Evolutionary conservation across 768 basidiomycete species (phyloP).

Genomic region (Collybiopsis confluens): DNA sequence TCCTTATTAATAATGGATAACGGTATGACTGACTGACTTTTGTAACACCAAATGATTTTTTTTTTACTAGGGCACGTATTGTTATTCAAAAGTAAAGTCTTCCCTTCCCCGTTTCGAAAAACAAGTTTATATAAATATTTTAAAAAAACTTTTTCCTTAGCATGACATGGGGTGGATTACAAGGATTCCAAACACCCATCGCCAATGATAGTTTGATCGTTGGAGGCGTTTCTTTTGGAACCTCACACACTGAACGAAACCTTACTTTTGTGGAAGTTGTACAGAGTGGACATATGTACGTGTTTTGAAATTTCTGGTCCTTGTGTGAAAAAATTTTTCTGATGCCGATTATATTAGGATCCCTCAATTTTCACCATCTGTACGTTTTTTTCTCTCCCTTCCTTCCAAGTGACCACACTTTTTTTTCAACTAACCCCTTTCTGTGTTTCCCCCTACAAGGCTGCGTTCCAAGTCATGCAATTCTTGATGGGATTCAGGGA

Average conservation of each 20-base stretch:
- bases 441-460: slow-evolving; percentile 29
- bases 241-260: slow-evolving; percentile 60
- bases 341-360: slow-evolving; percentile 34
- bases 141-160: background rate
- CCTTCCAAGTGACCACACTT: too few relatives aligned
- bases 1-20: background rate
- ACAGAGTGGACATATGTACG: slow-evolving; percentile 71
- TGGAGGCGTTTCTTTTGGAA: slow-evolving; percentile 64
- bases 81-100: slow-evolving; percentile 56
- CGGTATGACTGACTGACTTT: background rate
- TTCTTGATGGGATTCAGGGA: slow-evolving; percentile 62
- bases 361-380: slow-evolving; percentile 61
- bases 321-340: background rate
- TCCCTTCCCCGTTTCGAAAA: background rate
- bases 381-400: slow-evolving; percentile 24
- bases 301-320: slow-evolving; percentile 4
- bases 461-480: slow-evolving; percentile 67
- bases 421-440: slow-evolving; percentile 2
- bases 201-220: slow-evolving; percentile 63
- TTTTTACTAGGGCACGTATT: slow-evolving; percentile 47
- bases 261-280: slow-evolving; percentile 64
- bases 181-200: slow-evolving; percentile 74
- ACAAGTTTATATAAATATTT: too few relatives aligned
- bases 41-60: background rate
- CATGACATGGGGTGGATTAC: slow-evolving; percentile 48